Evolutionary conservation across 331 rosid species (phyloP).

Genomic region (Dryas integrifolia): DNA sequence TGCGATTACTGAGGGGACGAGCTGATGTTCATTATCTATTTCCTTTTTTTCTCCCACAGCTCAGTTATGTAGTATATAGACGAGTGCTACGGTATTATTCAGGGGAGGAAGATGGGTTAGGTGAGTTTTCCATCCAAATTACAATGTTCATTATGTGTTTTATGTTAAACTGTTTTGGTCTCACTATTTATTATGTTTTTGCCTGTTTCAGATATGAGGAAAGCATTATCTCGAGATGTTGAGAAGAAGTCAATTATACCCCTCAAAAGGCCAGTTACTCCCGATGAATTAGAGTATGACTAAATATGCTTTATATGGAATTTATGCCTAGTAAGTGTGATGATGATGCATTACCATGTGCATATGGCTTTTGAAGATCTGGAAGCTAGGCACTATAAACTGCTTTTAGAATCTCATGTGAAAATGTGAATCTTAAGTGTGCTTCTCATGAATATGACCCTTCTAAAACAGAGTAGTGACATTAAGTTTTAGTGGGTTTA

Average conservation of each 20-base stretch:
- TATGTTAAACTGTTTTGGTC: not conserved
- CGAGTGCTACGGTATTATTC: conserved; percentile 86
- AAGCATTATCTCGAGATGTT: conserved; percentile 87
- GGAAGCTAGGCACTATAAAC: conserved; percentile 15
- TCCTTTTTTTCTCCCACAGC: conserved; percentile 47
- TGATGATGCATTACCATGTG: conserved; percentile 20
- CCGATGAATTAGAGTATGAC: conserved; percentile 91
- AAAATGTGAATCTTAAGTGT: not conserved
- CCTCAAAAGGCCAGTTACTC: conserved; percentile 84
- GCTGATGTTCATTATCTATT: conserved; percentile 20
- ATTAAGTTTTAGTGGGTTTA: not conserved
- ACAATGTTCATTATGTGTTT: not conserved
- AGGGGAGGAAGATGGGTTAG: conserved; percentile 93
- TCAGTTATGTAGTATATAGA: conserved; percentile 82
- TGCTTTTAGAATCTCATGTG: conserved; percentile 2
- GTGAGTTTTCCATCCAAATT: conserved; percentile 38
- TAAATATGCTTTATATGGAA: conserved; percentile 32
- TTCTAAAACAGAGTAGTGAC: not conserved
- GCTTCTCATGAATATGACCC: not conserved
- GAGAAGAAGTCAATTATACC: conserved; percentile 85
- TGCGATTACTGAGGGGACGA: not conserved
- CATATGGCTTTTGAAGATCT: not conserved
- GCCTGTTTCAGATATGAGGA: conserved; percentile 76
- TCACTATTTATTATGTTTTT: conserved; percentile 12
- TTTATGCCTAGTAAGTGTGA: conserved; percentile 15